These are phyloP conservation scores for Fusarium sulawesiense DNA, from an alignment of 2,329 filamentous ascomycete species.

Conservation along the genomic window DNA sequence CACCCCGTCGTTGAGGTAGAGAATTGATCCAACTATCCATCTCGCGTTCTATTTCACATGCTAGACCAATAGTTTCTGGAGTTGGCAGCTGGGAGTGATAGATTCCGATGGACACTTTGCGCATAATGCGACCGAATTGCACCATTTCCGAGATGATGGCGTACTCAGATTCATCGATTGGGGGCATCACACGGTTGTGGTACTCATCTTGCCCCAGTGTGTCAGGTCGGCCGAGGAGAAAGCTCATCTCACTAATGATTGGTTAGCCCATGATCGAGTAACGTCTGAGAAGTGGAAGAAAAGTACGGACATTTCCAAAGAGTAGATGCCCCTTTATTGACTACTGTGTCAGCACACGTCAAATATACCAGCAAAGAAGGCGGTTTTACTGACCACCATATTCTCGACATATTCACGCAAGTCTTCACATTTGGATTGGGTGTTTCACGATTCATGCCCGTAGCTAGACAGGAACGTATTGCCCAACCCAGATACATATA, in stretches of 20 bases:
- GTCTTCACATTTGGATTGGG: neutral
- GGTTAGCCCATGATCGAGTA: neutral
- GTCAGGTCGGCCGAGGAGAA: slow-evolving; percentile 4
- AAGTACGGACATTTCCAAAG: slow-evolving; percentile 4
- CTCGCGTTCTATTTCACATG: slow-evolving; percentile 1
- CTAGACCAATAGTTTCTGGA: neutral
- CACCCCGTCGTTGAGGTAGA: neutral
- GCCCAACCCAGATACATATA: slow-evolving; percentile 15
- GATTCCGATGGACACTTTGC: neutral
- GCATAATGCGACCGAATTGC: slow-evolving; percentile 2
- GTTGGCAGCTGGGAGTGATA: slow-evolving; percentile 6
- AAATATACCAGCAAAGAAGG: neutral
- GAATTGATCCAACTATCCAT: slow-evolving; percentile 2
- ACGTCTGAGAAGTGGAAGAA: neutral
- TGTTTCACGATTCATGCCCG: slow-evolving; percentile 12
- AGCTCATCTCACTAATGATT: slow-evolving; percentile 2
- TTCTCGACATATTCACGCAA: slow-evolving; percentile 1
- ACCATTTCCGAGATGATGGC: slow-evolving; percentile 15
- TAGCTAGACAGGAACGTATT: slow-evolving; percentile 6
- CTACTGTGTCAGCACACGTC: neutral
- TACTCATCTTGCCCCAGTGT: slow-evolving; percentile 12
- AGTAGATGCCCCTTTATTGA: slow-evolving; percentile 4
- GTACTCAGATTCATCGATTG: slow-evolving; percentile 1
- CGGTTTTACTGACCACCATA: slow-evolving; percentile 4
- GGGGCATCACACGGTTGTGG: slow-evolving; percentile 7